Base-by-base conservation (phyloP, 768 basidiomycete genomes). In the Collybia sp. region DNA sequence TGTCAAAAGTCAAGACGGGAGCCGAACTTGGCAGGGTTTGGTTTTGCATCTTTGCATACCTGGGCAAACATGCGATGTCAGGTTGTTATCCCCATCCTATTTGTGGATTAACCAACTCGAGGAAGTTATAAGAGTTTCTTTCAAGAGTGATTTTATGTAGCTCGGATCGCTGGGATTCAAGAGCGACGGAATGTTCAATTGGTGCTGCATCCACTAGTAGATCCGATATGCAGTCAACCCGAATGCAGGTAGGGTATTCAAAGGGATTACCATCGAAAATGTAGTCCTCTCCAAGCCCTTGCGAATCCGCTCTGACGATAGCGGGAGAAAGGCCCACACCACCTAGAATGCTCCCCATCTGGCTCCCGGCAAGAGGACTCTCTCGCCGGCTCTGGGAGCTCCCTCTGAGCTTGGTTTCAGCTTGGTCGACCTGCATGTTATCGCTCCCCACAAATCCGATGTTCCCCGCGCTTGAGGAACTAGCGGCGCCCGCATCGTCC, bases 31-130 rank as follows among this genome's bases (percentile, higher is more conserved):
- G 74, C 44, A 83, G 71, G 0, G 81, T 75, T 49, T 75, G 77
- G 41, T 76, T 66, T 56, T 86, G 87, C 85, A 88, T 88, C 64
- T 79, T 86, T 37, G 77, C 77, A 58, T 89, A 91, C 68, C 88
- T 91, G 46, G 30, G 16, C 25, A 20, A 52, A 34, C 52, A 12
- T 44, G 32, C 43, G 62, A 17, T 61, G 56, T 30, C 31, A 19
- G 11, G 5, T 42, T 39, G 35, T 25, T 25, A 25, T 25, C 25
- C 25, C 3, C 25, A 8, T 25, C 8, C 3, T 25, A 8, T 25
- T 25, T 8, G 8, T 25, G 25, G 25, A 25, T 4, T 25, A 18
- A 63, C 77, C 55, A 47, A 89, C 89, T 88, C 87, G 15, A 92
- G 61, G 60, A 91, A 92, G 58, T 92, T 87, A 52, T 76, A 74